Evolutionary conservation across 2,329 filamentous ascomycete genomes (phyloP), one percentile per base, ranked within the genome.

Genomic region (Diaporthe australafricana): DNA sequence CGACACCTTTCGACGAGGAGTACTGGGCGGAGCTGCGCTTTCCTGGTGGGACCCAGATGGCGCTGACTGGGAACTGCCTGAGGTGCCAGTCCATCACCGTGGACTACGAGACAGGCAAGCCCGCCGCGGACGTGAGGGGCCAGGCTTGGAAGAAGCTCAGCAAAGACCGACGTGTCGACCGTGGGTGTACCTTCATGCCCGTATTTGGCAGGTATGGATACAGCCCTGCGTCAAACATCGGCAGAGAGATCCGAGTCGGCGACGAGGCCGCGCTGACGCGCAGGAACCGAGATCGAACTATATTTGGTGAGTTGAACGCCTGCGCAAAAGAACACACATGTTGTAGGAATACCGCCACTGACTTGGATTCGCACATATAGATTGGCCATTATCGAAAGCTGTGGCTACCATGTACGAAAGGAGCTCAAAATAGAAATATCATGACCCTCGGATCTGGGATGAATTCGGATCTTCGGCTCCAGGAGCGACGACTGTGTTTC

Each of bases 51-150:
- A 5, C 30, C 7, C 6, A n/a, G n/a, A 65, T 65, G 16, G 60
- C 60, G 45, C 45, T 65, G 45, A 65, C 60, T 3, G 60, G 60
- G 2, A 65, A 65, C 30, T 65, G 60, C n/a, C 7, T 65, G 30
- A 65, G 60, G 60, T 65, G 60, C 60, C 60, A 65, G 30, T 50
- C 60, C 30, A 50, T 65, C 45, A 65, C 60, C 14, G 60, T 65
- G 30, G 60, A 65, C 30, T 65, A 65, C n/a, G 60, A 65, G 45
- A 65, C 60, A 16, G 60, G 60, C n/a, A 65, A 50, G 60, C 60
- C 60, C 20, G 60, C 60, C 60, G 30, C 42, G 8, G 60, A 65
- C 27, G 60, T 65, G 1, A 65, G 45, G 45, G 60, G 60, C 8
- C 60, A 50, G 45, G 60, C 60, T 14, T 65, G 60, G 60, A 65